Evolutionary conservation across 1,139 yeast genomes (phyloP), one percentile per base, ranked within the genome.

Genomic region (Taphrina communis): DNA sequence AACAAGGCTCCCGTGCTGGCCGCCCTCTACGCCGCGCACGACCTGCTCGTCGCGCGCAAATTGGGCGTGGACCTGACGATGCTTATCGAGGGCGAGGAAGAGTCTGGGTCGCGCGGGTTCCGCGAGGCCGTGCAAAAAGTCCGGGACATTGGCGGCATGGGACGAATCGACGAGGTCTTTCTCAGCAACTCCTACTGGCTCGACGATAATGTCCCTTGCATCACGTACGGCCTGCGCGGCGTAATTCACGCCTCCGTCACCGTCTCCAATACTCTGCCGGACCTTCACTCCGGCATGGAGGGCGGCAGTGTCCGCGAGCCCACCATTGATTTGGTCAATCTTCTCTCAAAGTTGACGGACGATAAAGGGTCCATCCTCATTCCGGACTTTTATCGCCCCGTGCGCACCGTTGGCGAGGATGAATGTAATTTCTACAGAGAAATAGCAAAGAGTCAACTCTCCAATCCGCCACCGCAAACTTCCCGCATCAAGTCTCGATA

Each of bases 1-100:
- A 94, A 94, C 77, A 94, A 94, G 77, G 99, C 98, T 0, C 99
- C 99, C 0, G 81, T 89, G 3, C 79, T 92, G n/a, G 96, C 97
- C 0, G 89, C 97, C 0, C 84, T 93, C 5, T 92, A 87, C 78
- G 91, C 97, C 0, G 96, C 89, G 12, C 94, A 96, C 0, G 92
- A 89, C 69, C 79, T 91, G 8, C 80, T 81, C 69, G 84, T 84
- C 55, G 79, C 80, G 9, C 80, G 82, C 0, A 79, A 84, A 65
- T 82, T 94, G 38, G 81, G 82, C 19, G 84, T 88, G 68, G 97
- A 94, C 76, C 88, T 94, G 12, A 86, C 90, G 0, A 93, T 94
- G 74, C 77, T 94, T 21, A 83, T 94, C 68, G 99, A 94, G 78
- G 99, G 99, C 55, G 97, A 92, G 77, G 99, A 94, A 77, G 99